phyloP scores from a whole-genome alignment of 352 stramenopile species.

The Phytophthora quininea region DNA sequence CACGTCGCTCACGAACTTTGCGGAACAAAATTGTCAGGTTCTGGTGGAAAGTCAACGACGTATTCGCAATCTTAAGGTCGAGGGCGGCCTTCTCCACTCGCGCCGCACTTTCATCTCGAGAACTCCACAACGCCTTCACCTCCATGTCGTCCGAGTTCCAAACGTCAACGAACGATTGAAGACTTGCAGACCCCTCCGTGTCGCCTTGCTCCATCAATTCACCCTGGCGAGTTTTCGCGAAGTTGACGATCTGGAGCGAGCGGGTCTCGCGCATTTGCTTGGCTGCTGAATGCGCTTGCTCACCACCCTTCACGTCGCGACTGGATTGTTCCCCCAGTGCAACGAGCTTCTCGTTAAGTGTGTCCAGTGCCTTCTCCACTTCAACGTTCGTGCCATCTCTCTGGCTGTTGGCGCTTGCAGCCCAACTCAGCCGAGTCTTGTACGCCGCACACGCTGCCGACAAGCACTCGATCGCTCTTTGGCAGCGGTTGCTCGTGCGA shows the following conservation, averaged over 20 bases:
- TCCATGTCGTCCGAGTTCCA: conserved; percentile 43
- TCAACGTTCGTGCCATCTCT: conserved; percentile 23
- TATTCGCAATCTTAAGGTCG: conserved; percentile 27
- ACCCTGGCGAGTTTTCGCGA: conserved; percentile 35
- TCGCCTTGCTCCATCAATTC: conserved; percentile 37
- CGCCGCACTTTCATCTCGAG: conserved; percentile 30
- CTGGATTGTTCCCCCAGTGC: conserved; percentile 20
- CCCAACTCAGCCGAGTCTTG: conserved; percentile 46
- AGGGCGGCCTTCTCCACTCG: conserved; percentile 20
- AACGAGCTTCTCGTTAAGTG: conserved; percentile 30
- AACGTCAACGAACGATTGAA: conserved; percentile 42
- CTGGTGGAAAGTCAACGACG: conserved; percentile 39
- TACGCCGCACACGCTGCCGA: conserved; percentile 45
- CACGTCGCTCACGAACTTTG: conserved; percentile 36
- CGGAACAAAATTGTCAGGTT: conserved; percentile 36
- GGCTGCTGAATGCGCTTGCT: conserved; percentile 28
- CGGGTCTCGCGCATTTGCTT: conserved; percentile 37
- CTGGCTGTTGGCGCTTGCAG: conserved; percentile 16
- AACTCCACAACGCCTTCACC: conserved; percentile 36
- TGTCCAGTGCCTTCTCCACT: conserved; percentile 29
- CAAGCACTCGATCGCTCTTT: conserved; percentile 50
- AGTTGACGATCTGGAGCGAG: conserved; percentile 38
- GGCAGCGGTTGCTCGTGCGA: conserved; percentile 41
- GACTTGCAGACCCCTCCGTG: conserved; percentile 37
- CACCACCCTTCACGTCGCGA: conserved; percentile 28